Evolutionary conservation across 441 rosid species (phyloP).

Genomic region (Breynia disticha): DNA sequence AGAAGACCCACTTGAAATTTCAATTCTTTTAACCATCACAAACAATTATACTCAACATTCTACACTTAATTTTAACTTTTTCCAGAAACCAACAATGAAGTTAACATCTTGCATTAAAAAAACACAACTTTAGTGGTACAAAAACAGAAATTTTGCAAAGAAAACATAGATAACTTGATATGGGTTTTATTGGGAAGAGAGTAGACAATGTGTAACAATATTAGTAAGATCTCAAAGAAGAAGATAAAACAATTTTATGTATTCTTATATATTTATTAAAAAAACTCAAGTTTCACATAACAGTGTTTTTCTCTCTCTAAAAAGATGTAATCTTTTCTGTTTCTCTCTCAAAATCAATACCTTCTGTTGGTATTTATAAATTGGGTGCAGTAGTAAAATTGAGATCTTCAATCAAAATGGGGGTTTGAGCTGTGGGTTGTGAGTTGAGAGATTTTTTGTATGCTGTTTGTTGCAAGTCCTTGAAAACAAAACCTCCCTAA

Average conservation of each 20-base stretch:
- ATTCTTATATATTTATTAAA: background rate
- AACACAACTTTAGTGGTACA: slow-evolving; percentile 10
- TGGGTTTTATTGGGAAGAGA: slow-evolving; percentile 12
- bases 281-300: slow-evolving; percentile 1
- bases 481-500: slow-evolving; percentile 16
- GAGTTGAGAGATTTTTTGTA: slow-evolving; percentile 11
- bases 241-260: background rate
- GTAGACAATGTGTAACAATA: slow-evolving; percentile 20
- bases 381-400: too few species aligned
- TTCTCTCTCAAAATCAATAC: too few species aligned
- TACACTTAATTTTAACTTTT: background rate
- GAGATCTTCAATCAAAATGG: too few species aligned
- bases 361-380: too few species aligned
- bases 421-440: background rate
- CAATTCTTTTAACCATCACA: slow-evolving; percentile 9
- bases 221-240: slow-evolving; percentile 23
- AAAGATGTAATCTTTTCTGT: too few species aligned
- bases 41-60: slow-evolving; percentile 3
- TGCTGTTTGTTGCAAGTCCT: slow-evolving; percentile 1
- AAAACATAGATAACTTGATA: slow-evolving; percentile 5
- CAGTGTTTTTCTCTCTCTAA: too few species aligned
- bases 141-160: slow-evolving; percentile 6
- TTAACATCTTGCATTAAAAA: slow-evolving; percentile 3
- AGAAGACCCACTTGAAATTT: slow-evolving; percentile 15
- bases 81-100: background rate